phyloP scores from a whole-genome alignment of 169 alveolate genomes.

The Eimeria brunetti region DNA sequence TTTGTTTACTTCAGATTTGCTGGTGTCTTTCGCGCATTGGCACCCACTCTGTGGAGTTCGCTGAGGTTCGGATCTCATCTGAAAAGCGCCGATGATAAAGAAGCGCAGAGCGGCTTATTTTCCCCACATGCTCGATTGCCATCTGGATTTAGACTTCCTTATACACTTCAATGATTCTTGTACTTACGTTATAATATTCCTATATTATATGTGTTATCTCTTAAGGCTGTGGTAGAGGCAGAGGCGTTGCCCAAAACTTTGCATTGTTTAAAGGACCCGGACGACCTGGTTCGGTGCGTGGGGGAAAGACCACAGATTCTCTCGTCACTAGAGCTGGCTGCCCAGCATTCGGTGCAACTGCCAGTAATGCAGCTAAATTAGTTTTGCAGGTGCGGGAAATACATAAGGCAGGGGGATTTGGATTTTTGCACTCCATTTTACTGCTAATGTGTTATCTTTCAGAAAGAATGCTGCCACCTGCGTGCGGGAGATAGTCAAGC shows the following conservation, averaged over 20 bases:
- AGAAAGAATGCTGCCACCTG: slow-evolving; percentile 96
- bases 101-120: not conserved
- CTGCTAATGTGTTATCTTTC: slow-evolving; percentile 65
- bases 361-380: not conserved
- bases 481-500: slow-evolving; percentile 95
- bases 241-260: slow-evolving; percentile 95
- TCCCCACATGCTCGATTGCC: not conserved
- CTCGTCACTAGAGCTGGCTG: not conserved
- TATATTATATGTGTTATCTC: not conserved
- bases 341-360: not conserved
- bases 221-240: slow-evolving; percentile 91
- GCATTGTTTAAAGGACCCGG: slow-evolving; percentile 93
- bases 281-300: slow-evolving; percentile 82
- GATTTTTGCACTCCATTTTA: not conserved
- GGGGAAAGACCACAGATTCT: not conserved
- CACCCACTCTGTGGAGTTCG: slow-evolving; percentile 96
- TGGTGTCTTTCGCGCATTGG: slow-evolving; percentile 96
- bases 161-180: not conserved
- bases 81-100: no score
- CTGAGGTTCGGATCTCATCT: slow-evolving; percentile 87
- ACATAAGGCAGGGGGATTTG: not conserved
- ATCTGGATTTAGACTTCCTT: not conserved
- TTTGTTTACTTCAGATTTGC: slow-evolving; percentile 87
- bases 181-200: not conserved
- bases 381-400: not conserved